Conservation (phyloP, 148 eudicot genomes). For the Beta vulgaris region DNA sequence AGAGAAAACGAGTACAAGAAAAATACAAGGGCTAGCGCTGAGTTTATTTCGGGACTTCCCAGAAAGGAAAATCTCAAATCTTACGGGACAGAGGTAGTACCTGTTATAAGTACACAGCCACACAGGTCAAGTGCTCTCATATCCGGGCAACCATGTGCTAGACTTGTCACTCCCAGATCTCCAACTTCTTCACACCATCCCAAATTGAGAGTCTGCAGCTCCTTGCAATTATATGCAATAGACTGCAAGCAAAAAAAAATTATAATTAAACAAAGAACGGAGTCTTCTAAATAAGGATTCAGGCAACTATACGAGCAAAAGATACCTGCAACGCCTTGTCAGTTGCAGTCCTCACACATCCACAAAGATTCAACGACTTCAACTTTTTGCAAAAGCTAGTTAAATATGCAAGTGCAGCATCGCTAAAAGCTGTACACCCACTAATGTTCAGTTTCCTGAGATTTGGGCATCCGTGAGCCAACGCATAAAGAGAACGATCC, state of each 20-base stretch:
- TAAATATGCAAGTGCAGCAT: constrained; percentile 61
- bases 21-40: neutral
- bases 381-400: constrained; percentile 62
- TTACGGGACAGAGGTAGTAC: constrained; percentile 29
- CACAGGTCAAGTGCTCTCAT: constrained; percentile 87
- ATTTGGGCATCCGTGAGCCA: constrained; percentile 80
- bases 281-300: neutral
- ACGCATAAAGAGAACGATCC: constrained; percentile 73
- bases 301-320: neutral
- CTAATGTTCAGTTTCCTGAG: constrained; percentile 81
- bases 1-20: neutral
- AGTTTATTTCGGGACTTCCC: neutral
- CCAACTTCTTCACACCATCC: constrained; percentile 96
- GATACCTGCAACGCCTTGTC: constrained; percentile 83
- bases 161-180: constrained; percentile 80
- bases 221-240: constrained; percentile 75
- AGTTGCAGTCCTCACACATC: constrained; percentile 86
- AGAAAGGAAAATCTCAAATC: neutral
- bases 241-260: constrained; percentile 45
- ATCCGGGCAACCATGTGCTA: constrained; percentile 88
- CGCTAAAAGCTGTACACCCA: constrained; percentile 79
- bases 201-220: constrained; percentile 66
- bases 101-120: constrained; percentile 94
- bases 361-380: constrained; percentile 77
- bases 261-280: neutral